Conservation (phyloP, 2,329 filamentous ascomycete genomes). For the Hypoxylon sp. region DNA sequence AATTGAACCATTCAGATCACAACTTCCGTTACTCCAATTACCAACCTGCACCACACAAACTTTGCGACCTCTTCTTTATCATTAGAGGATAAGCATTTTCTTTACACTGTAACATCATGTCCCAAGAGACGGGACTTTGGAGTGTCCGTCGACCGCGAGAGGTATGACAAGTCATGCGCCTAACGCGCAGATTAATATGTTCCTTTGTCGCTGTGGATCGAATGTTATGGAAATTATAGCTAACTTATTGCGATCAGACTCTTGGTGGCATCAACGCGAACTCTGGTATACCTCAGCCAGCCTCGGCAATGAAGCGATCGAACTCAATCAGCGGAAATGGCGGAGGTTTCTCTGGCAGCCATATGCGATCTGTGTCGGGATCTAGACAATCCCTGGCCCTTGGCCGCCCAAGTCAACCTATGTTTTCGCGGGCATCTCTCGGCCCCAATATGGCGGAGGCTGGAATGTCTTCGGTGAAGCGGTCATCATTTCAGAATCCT, state of each 20-base stretch:
- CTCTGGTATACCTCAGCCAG: conserved; percentile 88
- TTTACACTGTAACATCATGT: conserved; percentile 71
- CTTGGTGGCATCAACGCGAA: conserved; percentile 87
- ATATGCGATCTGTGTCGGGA: conserved; percentile 86
- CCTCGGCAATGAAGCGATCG: conserved; percentile 94
- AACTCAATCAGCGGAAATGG: conserved; percentile 80
- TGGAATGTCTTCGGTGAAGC: conserved; percentile 86
- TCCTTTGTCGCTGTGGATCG: conserved; percentile 18
- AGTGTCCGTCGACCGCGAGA: conserved; percentile 93
- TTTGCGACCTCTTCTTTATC: conserved; percentile 14
- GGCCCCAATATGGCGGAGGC: conserved; percentile 84
- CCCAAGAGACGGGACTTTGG: conserved; percentile 89
- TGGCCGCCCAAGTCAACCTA: conserved; percentile 85
- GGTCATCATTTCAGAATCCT: conserved; percentile 81
- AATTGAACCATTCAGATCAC: conserved; percentile 27
- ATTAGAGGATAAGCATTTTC: conserved; percentile 20
- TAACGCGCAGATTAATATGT: conserved; percentile 4
- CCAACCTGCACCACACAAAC: conserved; percentile 28
- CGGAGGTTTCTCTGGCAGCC: conserved; percentile 75
- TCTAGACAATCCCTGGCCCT: conserved; percentile 89
- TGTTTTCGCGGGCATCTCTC: conserved; percentile 88
- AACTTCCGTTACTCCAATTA: conserved; percentile 40
- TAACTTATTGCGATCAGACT: conserved; percentile 70
- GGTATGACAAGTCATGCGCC: conserved; percentile 67
- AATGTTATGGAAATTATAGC: conserved; percentile 31